A percentile compares a stretch with the other conserved stretches of the same genome.
phyloP scores from a whole-genome alignment of 2,329 filamentous ascomycete species.

The Exophiala bonariae region DNA sequence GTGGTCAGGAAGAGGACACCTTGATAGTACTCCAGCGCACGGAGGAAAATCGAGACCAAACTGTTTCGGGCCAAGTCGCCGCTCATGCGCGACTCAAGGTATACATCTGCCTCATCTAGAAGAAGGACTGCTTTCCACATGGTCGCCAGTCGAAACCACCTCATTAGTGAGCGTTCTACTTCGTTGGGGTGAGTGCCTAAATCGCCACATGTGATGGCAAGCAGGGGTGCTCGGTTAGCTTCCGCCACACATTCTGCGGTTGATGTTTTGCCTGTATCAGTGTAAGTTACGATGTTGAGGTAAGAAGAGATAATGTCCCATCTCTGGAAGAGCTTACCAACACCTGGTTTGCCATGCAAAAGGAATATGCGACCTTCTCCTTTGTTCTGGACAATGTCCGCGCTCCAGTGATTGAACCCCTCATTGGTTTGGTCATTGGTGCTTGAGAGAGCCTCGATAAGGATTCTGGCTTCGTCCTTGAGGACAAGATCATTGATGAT shows the following conservation, averaged over 20 bases:
- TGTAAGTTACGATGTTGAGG: neutral
- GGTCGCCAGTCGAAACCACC: constrained; percentile 3
- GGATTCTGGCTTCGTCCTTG: constrained; percentile 1
- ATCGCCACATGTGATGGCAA: constrained; percentile 5
- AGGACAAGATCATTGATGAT: constrained; percentile 3
- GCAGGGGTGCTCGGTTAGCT: constrained; percentile 50
- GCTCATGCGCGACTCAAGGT: constrained; percentile 24
- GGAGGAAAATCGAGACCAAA: constrained; percentile 38
- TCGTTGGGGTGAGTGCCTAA: constrained; percentile 2
- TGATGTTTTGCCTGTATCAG: constrained; percentile 34
- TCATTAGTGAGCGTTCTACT: constrained; percentile 4
- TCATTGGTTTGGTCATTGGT: neutral
- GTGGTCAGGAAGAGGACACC: constrained; percentile 43
- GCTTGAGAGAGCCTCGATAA: constrained; percentile 4
- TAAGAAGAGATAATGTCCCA: neutral
- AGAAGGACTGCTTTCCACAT: constrained; percentile 23
- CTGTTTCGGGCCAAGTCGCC: constrained; percentile 26
- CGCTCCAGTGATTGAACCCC: neutral
- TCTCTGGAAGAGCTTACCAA: constrained; percentile 22
- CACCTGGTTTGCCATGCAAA: constrained; percentile 28
- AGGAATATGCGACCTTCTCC: constrained; percentile 30
- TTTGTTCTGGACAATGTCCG: constrained; percentile 10
- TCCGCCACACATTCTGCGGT: constrained; percentile 46
- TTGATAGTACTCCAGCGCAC: constrained; percentile 39
- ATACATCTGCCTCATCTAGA: constrained; percentile 39